phyloP scores from a whole-genome alignment of 2,329 filamentous ascomycete species.

The Davidsoniella eucalypti region DNA sequence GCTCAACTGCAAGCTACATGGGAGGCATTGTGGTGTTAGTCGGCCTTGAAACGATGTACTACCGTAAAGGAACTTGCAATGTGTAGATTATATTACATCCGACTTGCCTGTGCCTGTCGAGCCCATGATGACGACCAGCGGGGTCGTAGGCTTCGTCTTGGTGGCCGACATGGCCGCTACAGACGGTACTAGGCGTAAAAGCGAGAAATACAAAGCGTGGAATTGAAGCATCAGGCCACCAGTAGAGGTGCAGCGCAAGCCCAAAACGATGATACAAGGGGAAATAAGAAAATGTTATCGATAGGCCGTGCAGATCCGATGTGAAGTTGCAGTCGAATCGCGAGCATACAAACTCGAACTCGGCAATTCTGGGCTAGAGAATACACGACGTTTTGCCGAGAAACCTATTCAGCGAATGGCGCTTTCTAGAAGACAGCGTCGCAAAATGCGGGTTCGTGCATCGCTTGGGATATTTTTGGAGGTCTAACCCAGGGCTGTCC shows the following conservation, averaged over 20 bases:
- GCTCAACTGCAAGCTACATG: constrained; percentile 65
- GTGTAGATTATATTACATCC: constrained; percentile 39
- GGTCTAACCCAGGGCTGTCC: not conserved
- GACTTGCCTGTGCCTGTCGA: constrained; percentile 91
- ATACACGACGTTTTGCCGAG: not conserved
- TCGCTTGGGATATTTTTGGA: constrained; percentile 1
- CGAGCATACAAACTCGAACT: not conserved
- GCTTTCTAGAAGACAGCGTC: constrained; percentile 2
- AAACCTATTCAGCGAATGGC: not conserved
- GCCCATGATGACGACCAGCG: constrained; percentile 68
- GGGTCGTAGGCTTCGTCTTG: constrained; percentile 27
- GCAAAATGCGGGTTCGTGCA: not conserved
- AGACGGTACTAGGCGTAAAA: not conserved
- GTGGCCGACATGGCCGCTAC: constrained; percentile 16
- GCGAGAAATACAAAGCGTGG: not conserved
- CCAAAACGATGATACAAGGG: not conserved
- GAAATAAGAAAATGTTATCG: not conserved
- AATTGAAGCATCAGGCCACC: too few species aligned
- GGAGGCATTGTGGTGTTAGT: not conserved
- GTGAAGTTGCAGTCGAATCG: constrained; percentile 1
- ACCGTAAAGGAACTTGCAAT: not conserved
- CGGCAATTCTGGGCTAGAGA: not conserved
- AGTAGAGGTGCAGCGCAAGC: too few species aligned
- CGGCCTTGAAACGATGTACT: not conserved
- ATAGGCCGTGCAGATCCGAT: not conserved